These are phyloP conservation scores for Ogataea pilisensis DNA, from an alignment of 805 yeast species.

Conservation along the genomic window DNA sequence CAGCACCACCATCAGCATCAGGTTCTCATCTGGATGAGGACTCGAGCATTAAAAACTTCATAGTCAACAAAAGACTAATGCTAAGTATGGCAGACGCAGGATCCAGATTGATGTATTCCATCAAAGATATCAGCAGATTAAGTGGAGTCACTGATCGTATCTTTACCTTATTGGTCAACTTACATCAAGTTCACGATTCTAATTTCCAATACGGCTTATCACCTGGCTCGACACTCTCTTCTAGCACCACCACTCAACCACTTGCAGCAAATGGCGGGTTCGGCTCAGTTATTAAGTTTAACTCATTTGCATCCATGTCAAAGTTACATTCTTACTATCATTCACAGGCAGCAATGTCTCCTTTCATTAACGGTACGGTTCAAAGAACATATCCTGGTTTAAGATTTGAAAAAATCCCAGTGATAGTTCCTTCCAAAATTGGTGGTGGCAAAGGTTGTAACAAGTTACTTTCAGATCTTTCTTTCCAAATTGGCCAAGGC, in stretches of 20 bases:
- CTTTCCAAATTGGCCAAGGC: constrained; percentile 56
- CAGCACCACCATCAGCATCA: too few species aligned
- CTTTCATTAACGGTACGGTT: constrained; percentile 72
- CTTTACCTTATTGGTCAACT: constrained; percentile 65
- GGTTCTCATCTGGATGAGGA: constrained; percentile 30
- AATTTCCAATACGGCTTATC: constrained; percentile 44
- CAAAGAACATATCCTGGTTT: constrained; percentile 77
- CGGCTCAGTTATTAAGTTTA: constrained; percentile 27
- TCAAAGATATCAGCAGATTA: constrained; percentile 84
- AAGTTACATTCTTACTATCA: constrained; percentile 13
- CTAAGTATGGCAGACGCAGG: constrained; percentile 94
- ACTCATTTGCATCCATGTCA: constrained; percentile 30
- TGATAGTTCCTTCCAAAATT: constrained; percentile 66
- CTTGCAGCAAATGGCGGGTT: constrained; percentile 21
- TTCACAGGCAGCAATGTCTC: constrained; percentile 10
- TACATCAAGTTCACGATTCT: constrained; percentile 78
- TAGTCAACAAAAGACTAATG: constrained; percentile 87
- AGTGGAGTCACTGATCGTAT: constrained; percentile 89
- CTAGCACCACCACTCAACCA: constrained; percentile 5
- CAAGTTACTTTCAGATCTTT: constrained; percentile 57
- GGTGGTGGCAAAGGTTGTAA: constrained; percentile 49
- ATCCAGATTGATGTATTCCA: constrained; percentile 88
- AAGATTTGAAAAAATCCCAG: constrained; percentile 76
- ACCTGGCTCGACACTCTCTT: constrained; percentile 6
- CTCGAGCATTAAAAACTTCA: constrained; percentile 79